Evolutionary conservation across 192 early-diverging fungal genomes (phyloP).

Genomic region (Coemansia sp.): DNA sequence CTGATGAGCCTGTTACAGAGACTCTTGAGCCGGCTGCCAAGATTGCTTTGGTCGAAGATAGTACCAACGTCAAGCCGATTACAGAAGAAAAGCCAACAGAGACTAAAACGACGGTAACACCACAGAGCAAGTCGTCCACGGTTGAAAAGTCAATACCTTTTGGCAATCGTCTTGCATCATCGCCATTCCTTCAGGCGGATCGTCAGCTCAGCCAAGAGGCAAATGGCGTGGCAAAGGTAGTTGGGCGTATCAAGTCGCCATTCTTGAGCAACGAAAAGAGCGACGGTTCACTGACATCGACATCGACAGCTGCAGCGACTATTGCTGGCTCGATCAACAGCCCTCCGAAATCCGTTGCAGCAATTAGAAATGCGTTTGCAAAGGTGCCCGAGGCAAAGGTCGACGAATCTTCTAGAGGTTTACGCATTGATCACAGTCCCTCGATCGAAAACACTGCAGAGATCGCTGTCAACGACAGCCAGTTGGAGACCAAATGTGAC

Average conservation of each 20-base stretch:
- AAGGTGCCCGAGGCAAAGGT: not conserved
- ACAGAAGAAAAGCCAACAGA: not conserved
- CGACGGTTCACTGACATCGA: not conserved
- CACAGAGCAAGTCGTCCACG: constrained; percentile 14
- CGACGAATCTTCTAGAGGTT: not conserved
- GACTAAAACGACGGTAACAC: constrained; percentile 3
- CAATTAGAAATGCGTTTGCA: too few relatives aligned
- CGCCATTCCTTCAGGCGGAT: constrained; percentile 50
- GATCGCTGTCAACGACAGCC: too few relatives aligned
- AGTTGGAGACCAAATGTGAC: too few relatives aligned
- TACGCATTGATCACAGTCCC: too few relatives aligned
- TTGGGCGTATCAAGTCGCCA: constrained; percentile 46
- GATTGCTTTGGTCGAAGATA: not conserved
- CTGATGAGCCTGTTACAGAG: constrained; percentile 3
- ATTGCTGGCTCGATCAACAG: not conserved
- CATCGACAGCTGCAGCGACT: not conserved
- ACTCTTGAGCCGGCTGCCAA: not conserved
- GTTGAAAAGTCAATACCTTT: constrained; percentile 30
- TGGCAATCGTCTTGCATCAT: constrained; percentile 37
- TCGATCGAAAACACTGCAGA: too few relatives aligned
- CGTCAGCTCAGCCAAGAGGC: constrained; percentile 22
- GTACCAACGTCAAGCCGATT: constrained; percentile 1
- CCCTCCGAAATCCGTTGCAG: not conserved
- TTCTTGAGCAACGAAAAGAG: constrained; percentile 23
- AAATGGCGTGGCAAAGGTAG: constrained; percentile 12